Evolutionary conservation across 208 protist genomes (phyloP).

Genomic region (Tritrichomonas foetus): DNA sequence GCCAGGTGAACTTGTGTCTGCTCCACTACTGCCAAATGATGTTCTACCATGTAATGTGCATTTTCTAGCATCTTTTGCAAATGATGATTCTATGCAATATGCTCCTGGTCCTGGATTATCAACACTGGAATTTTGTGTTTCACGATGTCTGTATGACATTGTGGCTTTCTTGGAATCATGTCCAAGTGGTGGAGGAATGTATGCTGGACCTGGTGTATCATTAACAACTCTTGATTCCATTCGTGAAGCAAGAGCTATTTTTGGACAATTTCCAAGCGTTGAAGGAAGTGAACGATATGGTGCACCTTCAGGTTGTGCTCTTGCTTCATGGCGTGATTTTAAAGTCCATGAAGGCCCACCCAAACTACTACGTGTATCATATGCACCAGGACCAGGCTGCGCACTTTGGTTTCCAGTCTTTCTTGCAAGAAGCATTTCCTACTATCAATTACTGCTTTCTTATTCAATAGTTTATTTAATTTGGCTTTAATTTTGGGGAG

Average conservation of each 20-base stretch:
- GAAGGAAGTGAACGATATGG: neutral
- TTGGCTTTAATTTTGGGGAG: no score
- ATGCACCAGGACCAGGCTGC: neutral
- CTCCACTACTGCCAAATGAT: neutral
- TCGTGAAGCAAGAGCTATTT: neutral
- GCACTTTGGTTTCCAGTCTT: no score
- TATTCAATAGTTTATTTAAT: no score
- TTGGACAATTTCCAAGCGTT: neutral
- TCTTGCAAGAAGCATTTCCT: no score
- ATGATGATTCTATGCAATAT: neutral
- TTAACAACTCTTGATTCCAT: neutral
- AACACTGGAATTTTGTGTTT: neutral
- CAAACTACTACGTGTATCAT: neutral
- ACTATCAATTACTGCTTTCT: no score
- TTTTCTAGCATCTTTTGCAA: neutral
- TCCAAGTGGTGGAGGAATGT: neutral
- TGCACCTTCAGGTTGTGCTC: neutral
- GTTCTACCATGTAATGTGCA: neutral
- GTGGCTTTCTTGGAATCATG: neutral
- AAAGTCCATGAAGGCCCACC: no score
- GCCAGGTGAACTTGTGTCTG: neutral
- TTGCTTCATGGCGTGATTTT: no score
- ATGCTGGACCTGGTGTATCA: neutral
- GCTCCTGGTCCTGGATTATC: slow-evolving; percentile 19
- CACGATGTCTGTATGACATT: neutral